Base-by-base conservation (phyloP, 2,329 filamentous ascomycete species). In the Ascochyta viciae-villosae region DNA sequence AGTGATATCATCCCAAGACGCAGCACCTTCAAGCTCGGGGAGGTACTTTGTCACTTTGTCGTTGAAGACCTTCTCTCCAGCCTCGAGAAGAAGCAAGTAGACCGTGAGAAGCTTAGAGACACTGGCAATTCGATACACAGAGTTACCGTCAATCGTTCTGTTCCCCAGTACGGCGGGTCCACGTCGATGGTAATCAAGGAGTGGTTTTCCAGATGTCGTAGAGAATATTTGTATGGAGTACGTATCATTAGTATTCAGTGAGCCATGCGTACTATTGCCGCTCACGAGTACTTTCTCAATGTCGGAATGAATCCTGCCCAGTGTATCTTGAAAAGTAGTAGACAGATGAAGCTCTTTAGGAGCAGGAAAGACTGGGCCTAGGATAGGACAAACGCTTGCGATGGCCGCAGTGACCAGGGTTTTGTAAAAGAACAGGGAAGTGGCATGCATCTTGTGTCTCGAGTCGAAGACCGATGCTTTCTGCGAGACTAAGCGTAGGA, bases 111-210 rank as follows among this genome's bases (percentile, higher is more conserved):
- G 63, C 50, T 78, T 81, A 10, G 72, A 71, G 31, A 76, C 62
- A 57, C 76, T 80, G 1, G 77, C 79, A 15, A 80, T 63, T 13
- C 76, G 74, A 59, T 79, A 80, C 16, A 81, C 77, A 34, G 73
- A 76, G 52, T 80, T 64, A n/a, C 68, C 74, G 55, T 80, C 73
- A 8, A 63, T 7, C 0, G 54, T 37, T 10, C 47, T 16, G n/a
- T 60, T 51, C 2, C 57, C 57, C 8, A 50, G 29, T 3, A 62
- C 10, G 4, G 19, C 42, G 6, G 31, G 15, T 4, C 57, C 60
- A n/a, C 44, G 57, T 15, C 41, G 57, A 33, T 62, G 60, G 9
- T 52, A 55, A 9, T 62, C 57, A 7, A 60, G n/a, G 16, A 62
- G 40, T 3, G 42, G 50, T 12, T 41, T 23, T 16, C 50, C 38